Evolutionary conservation across 2,329 filamentous ascomycete genomes (phyloP), one percentile per base, ranked within the genome.

Genomic region (Claviceps pazoutovae): DNA sequence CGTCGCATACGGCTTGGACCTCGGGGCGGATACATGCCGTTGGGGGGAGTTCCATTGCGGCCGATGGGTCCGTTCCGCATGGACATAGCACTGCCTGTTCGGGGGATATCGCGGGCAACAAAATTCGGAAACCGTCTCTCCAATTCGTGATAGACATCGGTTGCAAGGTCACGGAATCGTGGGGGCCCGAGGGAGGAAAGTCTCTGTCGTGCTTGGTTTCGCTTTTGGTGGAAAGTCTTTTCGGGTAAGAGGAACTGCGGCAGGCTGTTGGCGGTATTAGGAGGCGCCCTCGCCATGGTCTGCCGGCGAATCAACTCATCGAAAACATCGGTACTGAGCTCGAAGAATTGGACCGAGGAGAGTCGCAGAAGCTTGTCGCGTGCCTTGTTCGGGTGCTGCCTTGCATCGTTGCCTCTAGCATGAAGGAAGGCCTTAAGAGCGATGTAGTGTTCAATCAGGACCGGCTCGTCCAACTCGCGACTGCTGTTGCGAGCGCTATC

Each of bases 161-260:
- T 95, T 9, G 89, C 91, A 6, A 98, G 75, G 62, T 97, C 90
- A 59, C 88, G 80, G 64, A 98, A 98, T 53, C 91, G 78, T 26
- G 88, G 83, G 21, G 86, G 82, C 3, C 89, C 88, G 14, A 98
- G 78, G 0, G 90, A 95, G 0, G 89, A 91, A 19, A 98, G 79
- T 66, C 95, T 94, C 68, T 96, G 89, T 42, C 93, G 81, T n/a
- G 93, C 93, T 66, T 97, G 90, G 64, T 98, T 98, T 56, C 93
- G 84, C 70, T 97, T 98, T 2, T 90, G 89, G 67, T 98, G 93
- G 68, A 97, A 97, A 56, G 82, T 84, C 57, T 84, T 78, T 65
- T 91, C 88, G n/a, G 93, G 88, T 23, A 87, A 72, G 5, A 98
- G 78, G 63, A 82, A 94, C 13, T 80, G 71, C 2, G 88, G 87